Base-by-base conservation (phyloP, 805 yeast genomes). In the Alloascoidea hylecoeti region DNA sequence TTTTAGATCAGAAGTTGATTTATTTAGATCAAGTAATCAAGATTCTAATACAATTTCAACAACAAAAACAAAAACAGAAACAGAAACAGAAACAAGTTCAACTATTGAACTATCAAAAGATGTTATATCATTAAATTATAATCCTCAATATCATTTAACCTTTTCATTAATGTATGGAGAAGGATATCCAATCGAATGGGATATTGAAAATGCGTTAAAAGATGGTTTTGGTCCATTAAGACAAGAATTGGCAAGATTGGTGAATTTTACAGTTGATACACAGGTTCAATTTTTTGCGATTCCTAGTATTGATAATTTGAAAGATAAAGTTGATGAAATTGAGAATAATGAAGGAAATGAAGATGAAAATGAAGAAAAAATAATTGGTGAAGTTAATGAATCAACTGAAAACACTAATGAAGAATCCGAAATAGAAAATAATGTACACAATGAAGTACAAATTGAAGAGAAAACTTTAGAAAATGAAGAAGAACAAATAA, bases 251-350 rank as follows among this genome's bases (percentile, higher is more conserved):
- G 51, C 64, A 4, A 67, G 69, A 27, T 66, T 72, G 44, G 70
- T 85, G 19, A 77, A 80, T 47, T 75, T 89, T 50, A 71, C 88
- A 3, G 63, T 88, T 16, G 89, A 83, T 47, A 66, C 94, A 1
- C 94, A 84, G 52, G 68, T 83, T 28, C 80, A 78, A 43, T 79
- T 79, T 54, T 83, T 72, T 51, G 73, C 82, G 13, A 52, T 51
- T 19, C 56, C 71, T 3, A 9, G 13, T 9, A 23, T 23, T 23
- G 30, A 23, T 23, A 23, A 19, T 45, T n/a, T 12, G 9, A 5
- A 44, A 46, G 32, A 50, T 35, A 49, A 61, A 23, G 34, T 38
- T 45, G 27, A 50, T 57, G 34, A 50, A 45, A 15, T 41, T 48
- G 16, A 42, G 46, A n/a, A n/a, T n/a, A n/a, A n/a, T n/a, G 30